phyloP scores from a whole-genome alignment of 2,329 filamentous ascomycete species.

The Fusarium globosum region DNA sequence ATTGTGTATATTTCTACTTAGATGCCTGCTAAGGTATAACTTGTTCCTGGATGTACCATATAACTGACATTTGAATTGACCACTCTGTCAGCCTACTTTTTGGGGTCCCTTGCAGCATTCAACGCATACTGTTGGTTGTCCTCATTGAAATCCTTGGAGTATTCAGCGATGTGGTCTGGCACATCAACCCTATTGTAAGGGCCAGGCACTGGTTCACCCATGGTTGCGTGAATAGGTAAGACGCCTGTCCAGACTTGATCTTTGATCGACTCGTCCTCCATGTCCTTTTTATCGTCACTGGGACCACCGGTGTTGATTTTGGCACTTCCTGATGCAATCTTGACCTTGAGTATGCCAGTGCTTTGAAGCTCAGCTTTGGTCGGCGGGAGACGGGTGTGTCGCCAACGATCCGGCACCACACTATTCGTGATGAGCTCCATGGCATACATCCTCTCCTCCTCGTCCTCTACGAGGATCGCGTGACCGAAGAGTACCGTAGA shows the following conservation, averaged over 20 bases:
- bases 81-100: not conserved
- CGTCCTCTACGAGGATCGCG: slow-evolving; percentile 73
- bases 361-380: slow-evolving; percentile 78
- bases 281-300: slow-evolving; percentile 62
- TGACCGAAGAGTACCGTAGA: slow-evolving; percentile 82
- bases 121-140: slow-evolving; percentile 46
- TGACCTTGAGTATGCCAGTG: slow-evolving; percentile 78
- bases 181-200: slow-evolving; percentile 69
- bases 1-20: slow-evolving; percentile 14
- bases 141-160: slow-evolving; percentile 53
- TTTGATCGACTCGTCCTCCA: slow-evolving; percentile 56
- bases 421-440: slow-evolving; percentile 82
- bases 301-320: slow-evolving; percentile 78
- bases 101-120: slow-evolving; percentile 41
- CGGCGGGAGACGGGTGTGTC: slow-evolving; percentile 75
- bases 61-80: not conserved
- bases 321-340: slow-evolving; percentile 76
- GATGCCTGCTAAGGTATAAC: slow-evolving; percentile 1
- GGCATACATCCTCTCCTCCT: slow-evolving; percentile 79
- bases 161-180: slow-evolving; percentile 69
- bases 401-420: slow-evolving; percentile 76
- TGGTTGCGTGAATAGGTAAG: slow-evolving; percentile 69
- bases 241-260: slow-evolving; percentile 66
- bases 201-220: slow-evolving; percentile 72
- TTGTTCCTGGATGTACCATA: not conserved